Base-by-base conservation (phyloP, 352 stramenopile species). In the Phytophthora pseudosyringae region DNA sequence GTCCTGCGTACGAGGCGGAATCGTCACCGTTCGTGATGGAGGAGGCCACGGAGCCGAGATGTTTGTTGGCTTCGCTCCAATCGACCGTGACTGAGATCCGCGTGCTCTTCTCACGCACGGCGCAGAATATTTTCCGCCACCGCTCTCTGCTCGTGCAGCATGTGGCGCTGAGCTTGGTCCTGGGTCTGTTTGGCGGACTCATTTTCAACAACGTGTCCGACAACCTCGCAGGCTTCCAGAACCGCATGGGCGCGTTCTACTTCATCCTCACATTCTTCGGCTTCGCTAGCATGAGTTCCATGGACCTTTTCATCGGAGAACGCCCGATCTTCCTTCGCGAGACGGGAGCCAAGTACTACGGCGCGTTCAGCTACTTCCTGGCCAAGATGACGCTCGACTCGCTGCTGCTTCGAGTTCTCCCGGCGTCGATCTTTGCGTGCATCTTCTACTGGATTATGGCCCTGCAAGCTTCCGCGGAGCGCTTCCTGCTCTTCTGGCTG, bases 401-500 rank as follows among this genome's bases (percentile, higher is more conserved):
- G n/a, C 48, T 93, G 26, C 69, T 93, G 36, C 73, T 96, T 28
- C 81, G 88, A 13, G 64, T 96, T 28, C 44, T 96, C 16, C 88
- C 88, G 1, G 81, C 85, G 12, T 79, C 84, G 21, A 54, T 92
- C 38, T 96, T 94, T 70, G 75, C 81, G n/a, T 83, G 78, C 25
- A 91, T 96, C 55, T 94, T 94, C 48, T 96, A 96, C 71, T 91
- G 83, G 76, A 78, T 96, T 60, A 96, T 96, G 84, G 86, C 83
- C 0, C 73, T 96, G 4, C 82, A 94, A 67, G 56, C 81, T 4
- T 75, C 72, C 25, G 54, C 79, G 7, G 57, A 59, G 26, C 81
- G 80, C 57, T 96, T 94, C 49, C 18, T 81, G 12, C 61, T 90
- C 36, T 96, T 94, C 65, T 71, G 78, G 18, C 53, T 75, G 6